These are phyloP conservation scores for Acacia crassicarpa DNA, from an alignment of 306 rosid genomes.

Conservation along the genomic window DNA sequence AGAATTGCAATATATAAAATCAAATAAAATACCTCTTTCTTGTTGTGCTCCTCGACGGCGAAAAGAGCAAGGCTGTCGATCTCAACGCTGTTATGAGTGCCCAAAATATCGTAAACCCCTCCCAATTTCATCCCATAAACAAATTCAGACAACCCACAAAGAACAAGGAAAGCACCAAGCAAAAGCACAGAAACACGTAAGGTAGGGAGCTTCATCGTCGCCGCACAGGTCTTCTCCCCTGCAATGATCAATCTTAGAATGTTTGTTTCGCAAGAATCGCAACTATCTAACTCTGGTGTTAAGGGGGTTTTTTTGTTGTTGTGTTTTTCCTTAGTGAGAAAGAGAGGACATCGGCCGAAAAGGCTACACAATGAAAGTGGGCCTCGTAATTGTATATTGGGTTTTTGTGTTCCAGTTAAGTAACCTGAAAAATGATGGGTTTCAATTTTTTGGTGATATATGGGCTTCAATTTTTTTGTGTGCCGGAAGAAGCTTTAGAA, in stretches of 20 bases:
- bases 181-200: background rate
- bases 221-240: conserved; percentile 1
- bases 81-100: conserved; percentile 30
- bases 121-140: conserved; percentile 36
- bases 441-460: too few relatives aligned
- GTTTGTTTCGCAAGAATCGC: background rate
- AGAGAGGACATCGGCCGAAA: background rate
- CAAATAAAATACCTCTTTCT: conserved; percentile 35
- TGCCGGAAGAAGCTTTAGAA: too few relatives aligned
- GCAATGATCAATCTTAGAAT: background rate
- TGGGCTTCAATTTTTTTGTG: too few relatives aligned
- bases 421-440: background rate
- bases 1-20: background rate
- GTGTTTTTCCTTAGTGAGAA: background rate
- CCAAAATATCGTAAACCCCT: conserved; percentile 24
- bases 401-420: background rate
- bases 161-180: conserved; percentile 13
- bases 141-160: conserved; percentile 29
- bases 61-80: conserved; percentile 48
- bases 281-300: background rate
- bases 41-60: conserved; percentile 57
- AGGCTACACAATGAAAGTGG: background rate
- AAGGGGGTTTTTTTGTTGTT: too few relatives aligned
- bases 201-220: conserved; percentile 26
- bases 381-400: background rate